Conservation (phyloP, 2,329 filamentous ascomycete genomes). For the Pseudogymnoascus sp. region DNA sequence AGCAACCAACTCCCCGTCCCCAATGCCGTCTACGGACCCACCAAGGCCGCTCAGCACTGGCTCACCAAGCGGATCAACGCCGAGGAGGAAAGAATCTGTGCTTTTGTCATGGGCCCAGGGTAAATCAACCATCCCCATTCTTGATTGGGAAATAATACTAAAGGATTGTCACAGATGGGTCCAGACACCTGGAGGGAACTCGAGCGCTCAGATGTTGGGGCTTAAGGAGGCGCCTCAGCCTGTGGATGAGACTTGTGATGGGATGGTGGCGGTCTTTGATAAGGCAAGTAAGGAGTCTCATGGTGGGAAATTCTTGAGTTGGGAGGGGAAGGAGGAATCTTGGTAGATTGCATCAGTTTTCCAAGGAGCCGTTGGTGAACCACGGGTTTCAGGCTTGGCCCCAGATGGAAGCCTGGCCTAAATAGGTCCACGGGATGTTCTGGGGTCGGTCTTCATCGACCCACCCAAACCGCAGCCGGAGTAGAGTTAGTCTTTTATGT, state of each 20-base stretch:
- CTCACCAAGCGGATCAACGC: conserved; percentile 23
- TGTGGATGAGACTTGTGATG: conserved; percentile 17
- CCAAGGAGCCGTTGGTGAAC: neutral
- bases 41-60: conserved; percentile 28
- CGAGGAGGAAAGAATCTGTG: conserved; percentile 19
- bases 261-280: conserved; percentile 14
- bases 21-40: conserved; percentile 24
- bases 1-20: conserved; percentile 16
- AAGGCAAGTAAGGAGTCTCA: conserved; percentile 12
- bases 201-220: conserved; percentile 15
- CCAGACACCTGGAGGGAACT: conserved; percentile 22
- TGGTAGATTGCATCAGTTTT: conserved; percentile 7
- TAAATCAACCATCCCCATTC: conserved; percentile 6
- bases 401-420: no score
- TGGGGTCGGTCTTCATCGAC: no score
- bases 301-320: conserved; percentile 13
- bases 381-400: no score
- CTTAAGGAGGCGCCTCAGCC: conserved; percentile 17
- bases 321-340: conserved; percentile 7
- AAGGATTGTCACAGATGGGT: conserved; percentile 16
- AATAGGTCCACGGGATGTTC: no score
- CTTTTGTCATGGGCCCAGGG: conserved; percentile 19
- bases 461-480: neutral
- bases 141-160: neutral
- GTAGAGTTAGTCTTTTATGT: neutral